A percentile compares a stretch with the other conserved stretches of the same genome.
Evolutionary conservation across 208 protist genomes (phyloP).

Genomic region (Trypanosoma avium): DNA sequence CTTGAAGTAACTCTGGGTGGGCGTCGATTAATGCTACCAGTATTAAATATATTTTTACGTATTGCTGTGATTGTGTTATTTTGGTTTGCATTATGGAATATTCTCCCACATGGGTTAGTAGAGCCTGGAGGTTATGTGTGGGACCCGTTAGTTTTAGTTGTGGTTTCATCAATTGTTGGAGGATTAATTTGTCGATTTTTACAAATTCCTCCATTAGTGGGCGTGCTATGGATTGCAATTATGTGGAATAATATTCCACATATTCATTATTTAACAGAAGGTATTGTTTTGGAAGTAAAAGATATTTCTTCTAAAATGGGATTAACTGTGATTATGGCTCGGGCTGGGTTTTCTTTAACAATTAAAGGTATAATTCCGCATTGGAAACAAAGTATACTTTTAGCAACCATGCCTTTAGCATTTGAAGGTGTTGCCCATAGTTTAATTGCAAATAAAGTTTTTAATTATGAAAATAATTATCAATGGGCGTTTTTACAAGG

Average conservation of each 20-base stretch:
- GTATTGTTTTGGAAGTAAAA: conserved; percentile 50
- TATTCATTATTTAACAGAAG: conserved; percentile 59
- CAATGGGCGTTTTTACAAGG: conserved; percentile 80
- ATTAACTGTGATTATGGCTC: conserved; percentile 70
- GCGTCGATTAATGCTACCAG: conserved; percentile 42
- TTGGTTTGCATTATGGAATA: conserved; percentile 73
- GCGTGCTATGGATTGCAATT: conserved; percentile 77
- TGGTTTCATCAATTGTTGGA: conserved; percentile 64
- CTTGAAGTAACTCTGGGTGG: conserved; percentile 53
- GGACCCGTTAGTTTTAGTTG: conserved; percentile 61
- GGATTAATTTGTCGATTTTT: conserved; percentile 69
- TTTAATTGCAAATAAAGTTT: conserved; percentile 70
- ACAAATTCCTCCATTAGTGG: conserved; percentile 75
- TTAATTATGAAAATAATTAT: conserved; percentile 69
- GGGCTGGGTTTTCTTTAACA: conserved; percentile 72
- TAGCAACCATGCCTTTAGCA: conserved; percentile 63
- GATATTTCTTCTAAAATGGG: conserved; percentile 68
- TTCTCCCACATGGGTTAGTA: conserved; percentile 57
- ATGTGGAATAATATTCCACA: conserved; percentile 82
- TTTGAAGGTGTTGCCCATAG: conserved; percentile 64
- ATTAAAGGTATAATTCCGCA: conserved; percentile 64
- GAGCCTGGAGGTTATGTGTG: conserved; percentile 75
- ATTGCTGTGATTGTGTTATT: conserved; percentile 51
- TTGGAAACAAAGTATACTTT: conserved; percentile 67
- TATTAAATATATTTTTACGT: conserved; percentile 70